Percentiles rank a stretch among this genome's conserved stretches.
phyloP scores from a whole-genome alignment of 2,329 filamentous ascomycete genomes.

The Ophiostoma quercus region DNA sequence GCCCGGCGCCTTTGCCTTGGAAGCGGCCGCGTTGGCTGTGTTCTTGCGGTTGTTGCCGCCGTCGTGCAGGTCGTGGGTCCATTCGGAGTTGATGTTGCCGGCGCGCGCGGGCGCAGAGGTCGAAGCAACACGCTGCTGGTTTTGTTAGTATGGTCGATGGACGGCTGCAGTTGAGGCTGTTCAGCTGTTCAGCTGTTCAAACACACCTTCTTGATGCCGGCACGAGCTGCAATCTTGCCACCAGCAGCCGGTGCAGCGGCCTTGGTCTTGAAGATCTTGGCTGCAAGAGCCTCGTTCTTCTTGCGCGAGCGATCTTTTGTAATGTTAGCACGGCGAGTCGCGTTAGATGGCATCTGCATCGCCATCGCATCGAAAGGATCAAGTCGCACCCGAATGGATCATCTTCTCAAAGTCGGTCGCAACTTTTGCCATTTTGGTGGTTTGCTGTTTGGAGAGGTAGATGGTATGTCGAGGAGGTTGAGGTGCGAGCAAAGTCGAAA shows the following conservation, averaged over 20 bases:
- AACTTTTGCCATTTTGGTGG: constrained; percentile 28
- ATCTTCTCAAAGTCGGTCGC: constrained; percentile 51
- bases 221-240: constrained; percentile 63
- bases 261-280: constrained; percentile 56
- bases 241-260: constrained; percentile 36
- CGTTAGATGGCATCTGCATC: background rate
- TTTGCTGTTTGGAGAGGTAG: background rate
- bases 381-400: constrained; percentile 46
- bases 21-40: constrained; percentile 30
- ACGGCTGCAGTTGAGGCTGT: background rate
- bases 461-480: background rate
- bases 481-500: background rate
- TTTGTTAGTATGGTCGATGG: background rate
- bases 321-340: constrained; percentile 2
- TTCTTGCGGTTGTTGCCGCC: constrained; percentile 28
- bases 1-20: constrained; percentile 28
- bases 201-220: constrained; percentile 65
- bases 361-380: background rate
- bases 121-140: constrained; percentile 31
- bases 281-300: constrained; percentile 65
- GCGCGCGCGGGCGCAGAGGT: constrained; percentile 31
- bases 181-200: background rate
- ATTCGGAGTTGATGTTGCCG: constrained; percentile 59
- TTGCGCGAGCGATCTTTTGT: constrained; percentile 59
- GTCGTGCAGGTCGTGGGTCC: constrained; percentile 65